Base-by-base conservation (phyloP, 2,329 filamentous ascomycete species). In the Saccharata proteae region DNA sequence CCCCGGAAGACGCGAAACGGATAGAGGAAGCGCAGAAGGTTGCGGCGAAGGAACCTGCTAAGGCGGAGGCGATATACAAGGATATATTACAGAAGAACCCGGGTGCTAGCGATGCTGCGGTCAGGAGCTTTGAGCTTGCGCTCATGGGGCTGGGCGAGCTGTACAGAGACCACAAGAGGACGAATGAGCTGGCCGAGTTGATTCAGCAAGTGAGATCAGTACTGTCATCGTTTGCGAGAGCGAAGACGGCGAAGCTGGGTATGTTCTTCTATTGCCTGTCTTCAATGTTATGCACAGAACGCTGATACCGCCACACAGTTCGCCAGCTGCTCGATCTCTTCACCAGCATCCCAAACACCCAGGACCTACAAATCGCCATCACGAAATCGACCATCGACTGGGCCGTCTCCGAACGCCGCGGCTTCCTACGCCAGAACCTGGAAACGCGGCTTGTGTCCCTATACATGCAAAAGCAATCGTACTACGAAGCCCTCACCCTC, bases 371-470 rank as follows among this genome's bases (percentile, higher is more conserved):
- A 65, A 85, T 93, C 57, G 66, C 77, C 56, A 84, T 94, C 48
- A 98, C 90, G 51, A 93, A 93, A 63, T 93, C 90, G 62, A 96
- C 85, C 66, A 98, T 98, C 75, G 88, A 96, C 64, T 98, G 90
- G 90, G 90, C 90, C 29, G 83, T 88, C 33, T 81, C 83, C 31
- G 85, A 96, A 65, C 81, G 86, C 47, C 80, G 90, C 52, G 83
- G 84, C 38, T 98, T 98, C 70, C 74, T 98, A 46, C 85, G 90
- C 45, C 90, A 98, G 66, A 93, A 93, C 59, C 83, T 98, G 52
- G 85, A 98, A 68, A 93, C 88, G 36, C 81, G 90, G 41, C 78
- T 98, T 36, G 90, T 98, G 33, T 71, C 75, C 32, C 77, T 98
- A 39, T 84, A 93, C 67, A 96, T 98, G 80, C 77, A 82, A 50